Percentiles rank a stretch among this genome's conserved stretches.
Conservation (phyloP, 441 rosid species). For the Aquilaria agallochum region DNA sequence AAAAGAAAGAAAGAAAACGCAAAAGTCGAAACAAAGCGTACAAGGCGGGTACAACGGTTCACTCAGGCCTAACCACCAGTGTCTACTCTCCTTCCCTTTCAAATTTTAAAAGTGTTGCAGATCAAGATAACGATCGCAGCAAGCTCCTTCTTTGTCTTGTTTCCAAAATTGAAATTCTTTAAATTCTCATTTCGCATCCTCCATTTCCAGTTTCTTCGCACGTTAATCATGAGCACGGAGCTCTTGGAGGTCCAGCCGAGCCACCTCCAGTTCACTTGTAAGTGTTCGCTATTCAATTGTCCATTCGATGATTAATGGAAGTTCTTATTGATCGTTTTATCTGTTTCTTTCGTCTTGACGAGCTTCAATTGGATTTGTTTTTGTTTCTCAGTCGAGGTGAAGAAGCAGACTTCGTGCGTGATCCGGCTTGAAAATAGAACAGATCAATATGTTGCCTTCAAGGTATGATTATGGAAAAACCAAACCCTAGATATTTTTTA, state of each 20-base stretch:
- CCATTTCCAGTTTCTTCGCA: no score
- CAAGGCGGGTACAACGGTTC: no score
- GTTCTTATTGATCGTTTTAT: neutral
- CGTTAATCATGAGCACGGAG: conserved; percentile 20
- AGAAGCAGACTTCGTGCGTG: conserved; percentile 44
- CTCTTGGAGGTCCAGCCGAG: conserved; percentile 43
- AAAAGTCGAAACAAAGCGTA: no score
- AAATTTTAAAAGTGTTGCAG: no score
- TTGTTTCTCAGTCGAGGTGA: conserved; percentile 37
- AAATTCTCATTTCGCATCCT: no score
- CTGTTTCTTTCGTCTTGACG: neutral
- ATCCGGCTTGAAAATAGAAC: conserved; percentile 37
- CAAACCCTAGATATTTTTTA: neutral
- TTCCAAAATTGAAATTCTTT: no score
- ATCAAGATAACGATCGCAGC: no score
- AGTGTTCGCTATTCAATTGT: conserved; percentile 1
- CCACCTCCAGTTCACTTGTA: conserved; percentile 41
- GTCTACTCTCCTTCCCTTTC: no score
- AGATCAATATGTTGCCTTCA: conserved; percentile 55
- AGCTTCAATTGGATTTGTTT: neutral
- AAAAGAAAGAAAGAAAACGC: no score
- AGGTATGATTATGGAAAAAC: conserved; percentile 21
- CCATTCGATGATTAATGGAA: neutral
- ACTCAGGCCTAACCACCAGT: no score
- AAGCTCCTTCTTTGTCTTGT: no score